Evolutionary conservation across 257 asterid species (phyloP).

Genomic region (Rhazya stricta): DNA sequence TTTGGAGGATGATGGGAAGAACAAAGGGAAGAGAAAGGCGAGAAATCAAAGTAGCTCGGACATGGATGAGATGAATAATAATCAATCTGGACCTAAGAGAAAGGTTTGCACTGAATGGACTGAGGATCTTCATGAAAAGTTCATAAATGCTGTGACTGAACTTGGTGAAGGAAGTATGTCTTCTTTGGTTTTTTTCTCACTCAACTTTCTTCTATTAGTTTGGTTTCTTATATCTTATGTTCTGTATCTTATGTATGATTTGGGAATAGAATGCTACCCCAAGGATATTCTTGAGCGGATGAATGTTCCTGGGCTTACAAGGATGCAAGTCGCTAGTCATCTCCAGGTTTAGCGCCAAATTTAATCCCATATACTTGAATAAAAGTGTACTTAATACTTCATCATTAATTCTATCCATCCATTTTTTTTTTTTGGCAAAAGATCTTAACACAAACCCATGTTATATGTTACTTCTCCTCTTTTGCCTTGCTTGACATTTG

Average conservation of each 20-base stretch:
- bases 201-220: background rate
- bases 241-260: background rate
- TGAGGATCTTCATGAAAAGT: slow-evolving; percentile 20
- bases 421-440: background rate
- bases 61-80: background rate
- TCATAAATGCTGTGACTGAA: slow-evolving; percentile 10
- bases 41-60: too few relatives aligned
- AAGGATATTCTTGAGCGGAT: slow-evolving; percentile 23
- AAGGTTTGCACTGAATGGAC: slow-evolving; percentile 22
- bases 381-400: too few relatives aligned
- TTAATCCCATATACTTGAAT: background rate
- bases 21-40: background rate
- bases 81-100: slow-evolving; percentile 9
- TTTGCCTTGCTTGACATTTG: background rate
- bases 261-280: slow-evolving; percentile 22
- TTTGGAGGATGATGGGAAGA: background rate
- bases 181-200: background rate
- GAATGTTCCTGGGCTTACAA: slow-evolving; percentile 28
- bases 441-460: background rate
- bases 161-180: slow-evolving; percentile 34
- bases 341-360: slow-evolving; percentile 23
- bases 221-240: background rate
- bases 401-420: background rate
- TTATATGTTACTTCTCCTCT: too few relatives aligned
- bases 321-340: slow-evolving; percentile 38